Conservation (phyloP, 495 filamentous ascomycete genomes). For the Aspergillus sclerotioniger region DNA sequence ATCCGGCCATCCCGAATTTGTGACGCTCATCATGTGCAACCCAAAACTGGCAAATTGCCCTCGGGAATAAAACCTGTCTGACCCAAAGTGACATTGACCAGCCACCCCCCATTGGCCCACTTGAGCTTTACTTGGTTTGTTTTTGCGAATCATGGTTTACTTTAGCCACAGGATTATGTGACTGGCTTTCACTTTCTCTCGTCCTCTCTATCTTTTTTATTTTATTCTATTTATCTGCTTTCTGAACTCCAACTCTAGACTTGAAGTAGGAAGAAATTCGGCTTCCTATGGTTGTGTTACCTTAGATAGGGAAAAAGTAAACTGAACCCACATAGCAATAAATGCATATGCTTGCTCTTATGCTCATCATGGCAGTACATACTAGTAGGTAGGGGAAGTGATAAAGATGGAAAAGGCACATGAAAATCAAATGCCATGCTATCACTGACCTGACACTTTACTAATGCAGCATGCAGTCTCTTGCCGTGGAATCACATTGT, state of each 20-base stretch:
- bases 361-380: too few relatives aligned
- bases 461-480: constrained; percentile 4
- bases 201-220: too few relatives aligned
- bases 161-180: constrained; percentile 11
- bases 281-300: background rate
- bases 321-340: too few relatives aligned
- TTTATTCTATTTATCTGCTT: too few relatives aligned
- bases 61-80: constrained; percentile 19
- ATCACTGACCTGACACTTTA: background rate
- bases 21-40: constrained; percentile 27
- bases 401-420: background rate
- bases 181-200: constrained; percentile 2
- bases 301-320: too few relatives aligned
- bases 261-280: background rate
- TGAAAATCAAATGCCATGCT: background rate
- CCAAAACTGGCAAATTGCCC: constrained; percentile 14
- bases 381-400: background rate
- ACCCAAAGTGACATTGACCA: constrained; percentile 11
- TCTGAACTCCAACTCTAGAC: background rate
- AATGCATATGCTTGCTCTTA: too few relatives aligned
- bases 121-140: constrained; percentile 6
- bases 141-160: constrained; percentile 21
- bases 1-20: constrained; percentile 27
- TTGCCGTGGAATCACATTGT: constrained; percentile 1
- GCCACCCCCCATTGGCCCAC: constrained; percentile 19